Conservation (phyloP, 1,284 basidiomycete genomes). For the Sporisorium graminicola region DNA sequence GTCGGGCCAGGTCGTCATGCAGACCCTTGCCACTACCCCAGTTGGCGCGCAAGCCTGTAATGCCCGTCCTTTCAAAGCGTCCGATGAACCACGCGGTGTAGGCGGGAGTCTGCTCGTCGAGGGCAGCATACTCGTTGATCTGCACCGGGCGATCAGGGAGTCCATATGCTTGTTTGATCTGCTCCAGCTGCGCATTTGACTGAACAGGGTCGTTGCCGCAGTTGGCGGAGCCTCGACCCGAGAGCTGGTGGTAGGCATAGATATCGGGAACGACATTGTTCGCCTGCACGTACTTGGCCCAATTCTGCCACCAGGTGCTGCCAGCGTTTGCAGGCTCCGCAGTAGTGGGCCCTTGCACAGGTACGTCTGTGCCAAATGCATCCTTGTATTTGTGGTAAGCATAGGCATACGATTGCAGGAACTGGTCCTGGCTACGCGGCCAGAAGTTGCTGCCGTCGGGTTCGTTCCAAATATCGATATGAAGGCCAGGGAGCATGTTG, state of each 20-base stretch:
- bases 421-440: conserved; percentile 23
- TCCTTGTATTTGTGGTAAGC: not conserved
- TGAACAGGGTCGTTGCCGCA: conserved; percentile 15
- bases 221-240: not conserved
- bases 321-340: not conserved
- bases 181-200: not conserved
- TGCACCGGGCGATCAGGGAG: conserved; percentile 9
- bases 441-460: conserved; percentile 13
- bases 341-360: conserved; percentile 10
- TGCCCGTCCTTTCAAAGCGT: conserved; percentile 4
- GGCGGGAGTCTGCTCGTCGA: conserved; percentile 8
- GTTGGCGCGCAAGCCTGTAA: conserved; percentile 12
- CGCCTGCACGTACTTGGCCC: not conserved
- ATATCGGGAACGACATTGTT: conserved; percentile 12
- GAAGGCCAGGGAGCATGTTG: conserved; percentile 4
- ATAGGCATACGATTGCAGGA: conserved; percentile 3
- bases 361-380: conserved; percentile 3
- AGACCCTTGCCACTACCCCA: conserved; percentile 5
- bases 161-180: not conserved
- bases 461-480: conserved; percentile 23
- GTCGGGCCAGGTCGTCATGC: conserved; percentile 12
- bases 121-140: conserved; percentile 18
- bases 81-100: conserved; percentile 12
- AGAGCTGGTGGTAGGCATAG: conserved; percentile 12
- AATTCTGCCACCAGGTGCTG: conserved; percentile 13